These are phyloP conservation scores for Spergularia bocconei DNA, from an alignment of 148 eudicot genomes.

Conservation along the genomic window DNA sequence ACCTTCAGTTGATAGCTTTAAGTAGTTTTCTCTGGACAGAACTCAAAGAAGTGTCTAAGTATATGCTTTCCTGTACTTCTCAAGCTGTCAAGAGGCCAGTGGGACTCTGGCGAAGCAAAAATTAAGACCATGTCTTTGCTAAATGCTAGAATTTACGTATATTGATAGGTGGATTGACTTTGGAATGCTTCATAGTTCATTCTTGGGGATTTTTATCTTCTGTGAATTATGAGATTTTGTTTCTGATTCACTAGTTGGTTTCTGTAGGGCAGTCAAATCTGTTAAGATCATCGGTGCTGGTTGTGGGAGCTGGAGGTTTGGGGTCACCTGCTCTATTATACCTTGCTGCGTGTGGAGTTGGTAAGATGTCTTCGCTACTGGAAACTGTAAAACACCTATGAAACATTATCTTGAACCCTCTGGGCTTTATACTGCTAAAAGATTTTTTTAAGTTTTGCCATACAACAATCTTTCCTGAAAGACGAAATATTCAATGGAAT, in stretches of 20 bases:
- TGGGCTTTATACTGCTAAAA: neutral
- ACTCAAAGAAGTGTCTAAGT: too few species aligned
- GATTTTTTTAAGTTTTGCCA: neutral
- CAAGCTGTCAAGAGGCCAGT: neutral
- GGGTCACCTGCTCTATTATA: slow-evolving; percentile 95
- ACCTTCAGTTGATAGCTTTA: neutral
- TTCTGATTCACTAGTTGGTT: slow-evolving; percentile 21
- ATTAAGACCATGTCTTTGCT: too few species aligned
- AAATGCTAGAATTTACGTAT: too few species aligned
- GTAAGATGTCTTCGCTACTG: slow-evolving; percentile 34
- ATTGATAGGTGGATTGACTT: too few species aligned
- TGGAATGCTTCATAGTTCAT: neutral
- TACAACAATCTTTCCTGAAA: neutral
- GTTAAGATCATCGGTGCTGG: slow-evolving; percentile 75
- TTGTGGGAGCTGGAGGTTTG: slow-evolving; percentile 97
- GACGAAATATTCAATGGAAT: neutral
- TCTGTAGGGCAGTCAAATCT: slow-evolving; percentile 70
- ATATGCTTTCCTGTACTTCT: too few species aligned
- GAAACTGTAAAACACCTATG: neutral
- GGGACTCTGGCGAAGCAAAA: neutral
- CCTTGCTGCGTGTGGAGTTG: slow-evolving; percentile 94
- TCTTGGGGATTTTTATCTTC: neutral
- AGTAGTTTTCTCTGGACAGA: neutral
- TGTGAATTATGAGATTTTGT: neutral
- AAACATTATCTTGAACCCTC: neutral